These are phyloP conservation scores for Xylaria digitata DNA, from an alignment of 2,329 filamentous ascomycete genomes.

Conservation along the genomic window DNA sequence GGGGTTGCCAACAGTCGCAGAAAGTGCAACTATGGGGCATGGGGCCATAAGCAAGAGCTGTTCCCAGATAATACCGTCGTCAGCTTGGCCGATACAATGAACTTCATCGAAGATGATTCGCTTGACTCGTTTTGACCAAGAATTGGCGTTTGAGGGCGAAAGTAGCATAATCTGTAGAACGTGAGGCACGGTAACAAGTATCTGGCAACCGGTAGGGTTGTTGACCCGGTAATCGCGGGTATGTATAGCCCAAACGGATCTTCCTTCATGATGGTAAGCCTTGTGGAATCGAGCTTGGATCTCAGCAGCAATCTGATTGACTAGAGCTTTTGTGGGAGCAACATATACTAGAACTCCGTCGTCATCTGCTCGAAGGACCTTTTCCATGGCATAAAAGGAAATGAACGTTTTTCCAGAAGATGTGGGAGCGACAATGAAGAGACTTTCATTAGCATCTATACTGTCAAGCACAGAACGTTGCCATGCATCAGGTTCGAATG, in stretches of 20 bases:
- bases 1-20: conserved; percentile 82
- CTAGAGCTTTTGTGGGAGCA: conserved; percentile 82
- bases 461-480: conserved; percentile 78
- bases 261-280: conserved; percentile 67
- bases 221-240: conserved; percentile 81
- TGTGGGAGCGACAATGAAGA: conserved; percentile 82
- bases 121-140: conserved; percentile 75
- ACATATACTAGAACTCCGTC: conserved; percentile 81
- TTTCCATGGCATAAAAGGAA: conserved; percentile 85
- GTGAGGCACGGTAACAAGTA: conserved; percentile 81
- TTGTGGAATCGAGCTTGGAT: conserved; percentile 80
- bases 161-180: conserved; percentile 83
- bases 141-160: conserved; percentile 69
- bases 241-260: conserved; percentile 82
- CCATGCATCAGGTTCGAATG: conserved; percentile 81
- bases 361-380: conserved; percentile 74
- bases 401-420: conserved; percentile 87
- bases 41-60: conserved; percentile 79
- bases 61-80: conserved; percentile 83
- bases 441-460: conserved; percentile 75
- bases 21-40: conserved; percentile 82
- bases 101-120: conserved; percentile 87
- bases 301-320: conserved; percentile 86
- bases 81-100: conserved; percentile 80
- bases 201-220: conserved; percentile 76